Evolutionary conservation across 176 grass and related monocot species (phyloP).

Genomic region (Bolboschoenus planiculmis): DNA sequence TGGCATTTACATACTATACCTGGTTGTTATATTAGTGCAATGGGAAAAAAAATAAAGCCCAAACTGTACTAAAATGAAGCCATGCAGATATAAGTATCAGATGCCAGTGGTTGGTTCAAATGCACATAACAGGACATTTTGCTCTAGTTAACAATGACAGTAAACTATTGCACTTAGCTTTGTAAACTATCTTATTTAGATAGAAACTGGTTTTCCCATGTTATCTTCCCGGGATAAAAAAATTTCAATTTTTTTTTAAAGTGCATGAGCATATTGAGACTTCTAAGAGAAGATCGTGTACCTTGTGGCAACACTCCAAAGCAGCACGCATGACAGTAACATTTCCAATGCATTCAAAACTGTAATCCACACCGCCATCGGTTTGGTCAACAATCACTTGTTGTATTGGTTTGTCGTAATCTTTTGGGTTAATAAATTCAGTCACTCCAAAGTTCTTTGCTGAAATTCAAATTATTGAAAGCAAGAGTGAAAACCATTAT

Average conservation of each 20-base stretch:
- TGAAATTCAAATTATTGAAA: constrained; percentile 26
- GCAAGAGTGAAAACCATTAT: background rate
- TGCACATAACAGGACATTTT: background rate
- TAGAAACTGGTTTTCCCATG: background rate
- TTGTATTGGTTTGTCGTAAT: constrained; percentile 89
- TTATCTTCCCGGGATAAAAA: background rate
- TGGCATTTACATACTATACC: background rate
- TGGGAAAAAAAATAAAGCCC: background rate
- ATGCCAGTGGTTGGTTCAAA: background rate
- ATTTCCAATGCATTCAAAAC: constrained; percentile 99
- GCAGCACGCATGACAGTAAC: constrained; percentile 90
- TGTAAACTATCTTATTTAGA: background rate
- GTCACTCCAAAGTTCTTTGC: constrained; percentile 97
- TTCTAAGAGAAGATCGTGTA: constrained; percentile 14
- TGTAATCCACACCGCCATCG: constrained; percentile 93
- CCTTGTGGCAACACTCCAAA: constrained; percentile 99
- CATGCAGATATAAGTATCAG: background rate
- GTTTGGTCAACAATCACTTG: constrained; percentile 87
- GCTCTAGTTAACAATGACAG: background rate
- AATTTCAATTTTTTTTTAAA: background rate
- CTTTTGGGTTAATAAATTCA: constrained; percentile 97
- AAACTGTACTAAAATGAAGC: background rate
- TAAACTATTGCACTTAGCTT: background rate
- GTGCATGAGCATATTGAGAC: background rate
- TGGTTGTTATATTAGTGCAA: background rate